Conservation (phyloP, 805 yeast species). For the Candida andamanensis region DNA sequence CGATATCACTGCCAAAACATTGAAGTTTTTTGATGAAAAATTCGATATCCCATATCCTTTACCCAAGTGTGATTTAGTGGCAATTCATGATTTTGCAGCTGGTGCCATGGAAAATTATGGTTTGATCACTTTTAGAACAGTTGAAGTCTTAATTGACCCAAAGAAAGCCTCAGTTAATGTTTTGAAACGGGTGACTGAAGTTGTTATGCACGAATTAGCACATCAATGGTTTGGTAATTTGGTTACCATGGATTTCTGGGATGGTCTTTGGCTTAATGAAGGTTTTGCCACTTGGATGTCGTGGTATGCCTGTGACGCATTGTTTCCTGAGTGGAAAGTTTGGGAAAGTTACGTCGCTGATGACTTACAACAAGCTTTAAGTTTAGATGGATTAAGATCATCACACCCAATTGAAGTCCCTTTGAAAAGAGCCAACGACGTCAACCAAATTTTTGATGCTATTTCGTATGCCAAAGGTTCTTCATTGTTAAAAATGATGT, state of each 20-base stretch:
- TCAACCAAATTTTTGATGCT: slow-evolving; percentile 80
- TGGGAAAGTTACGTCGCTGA: slow-evolving; percentile 81
- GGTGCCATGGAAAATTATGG: slow-evolving; percentile 93
- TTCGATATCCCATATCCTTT: slow-evolving; percentile 74
- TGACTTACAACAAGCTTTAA: slow-evolving; percentile 68
- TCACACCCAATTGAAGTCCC: slow-evolving; percentile 87
- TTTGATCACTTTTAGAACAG: slow-evolving; percentile 72
- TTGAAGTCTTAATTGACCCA: slow-evolving; percentile 69
- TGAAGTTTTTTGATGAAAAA: slow-evolving; percentile 65
- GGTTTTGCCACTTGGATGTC: slow-evolving; percentile 92
- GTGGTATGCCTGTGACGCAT: slow-evolving; percentile 73
- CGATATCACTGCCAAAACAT: slow-evolving; percentile 68
- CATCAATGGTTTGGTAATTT: slow-evolving; percentile 91
- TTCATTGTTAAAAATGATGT: slow-evolving; percentile 71
- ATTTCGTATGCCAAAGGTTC: slow-evolving; percentile 82
- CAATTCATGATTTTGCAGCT: slow-evolving; percentile 77
- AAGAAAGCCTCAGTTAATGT: slow-evolving; percentile 58
- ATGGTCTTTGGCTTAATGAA: slow-evolving; percentile 83
- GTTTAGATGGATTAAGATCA: slow-evolving; percentile 72
- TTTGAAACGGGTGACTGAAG: slow-evolving; percentile 75
- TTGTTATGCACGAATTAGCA: slow-evolving; percentile 83
- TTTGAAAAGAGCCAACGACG: slow-evolving; percentile 70
- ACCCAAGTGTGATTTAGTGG: slow-evolving; percentile 79
- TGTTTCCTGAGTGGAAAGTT: slow-evolving; percentile 82
- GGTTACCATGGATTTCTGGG: slow-evolving; percentile 93